Percentiles rank a stretch among this genome's conserved stretches.
Evolutionary conservation across 2,329 filamentous ascomycete genomes (phyloP).

Genomic region (Cladobotryum mycophilum): DNA sequence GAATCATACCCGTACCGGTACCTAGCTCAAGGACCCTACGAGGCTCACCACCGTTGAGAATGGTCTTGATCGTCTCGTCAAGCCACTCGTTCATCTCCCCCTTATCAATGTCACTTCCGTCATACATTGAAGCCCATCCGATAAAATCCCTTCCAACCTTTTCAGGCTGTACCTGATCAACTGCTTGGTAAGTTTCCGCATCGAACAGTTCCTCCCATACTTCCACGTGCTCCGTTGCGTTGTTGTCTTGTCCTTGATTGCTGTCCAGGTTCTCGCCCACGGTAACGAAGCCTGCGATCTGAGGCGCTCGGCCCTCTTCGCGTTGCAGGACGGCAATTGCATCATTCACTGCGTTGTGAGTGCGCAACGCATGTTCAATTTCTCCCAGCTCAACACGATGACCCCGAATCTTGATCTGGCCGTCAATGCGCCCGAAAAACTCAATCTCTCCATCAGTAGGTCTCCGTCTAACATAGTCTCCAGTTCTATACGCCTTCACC

Average conservation of each 20-base stretch:
- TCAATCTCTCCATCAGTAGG: constrained; percentile 6
- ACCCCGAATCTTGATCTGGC: constrained; percentile 25
- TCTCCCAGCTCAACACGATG: constrained; percentile 25
- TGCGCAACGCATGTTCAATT: constrained; percentile 19
- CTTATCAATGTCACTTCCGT: constrained; percentile 20
- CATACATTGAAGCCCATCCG: constrained; percentile 28
- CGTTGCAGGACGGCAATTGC: constrained; percentile 14
- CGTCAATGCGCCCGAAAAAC: constrained; percentile 6
- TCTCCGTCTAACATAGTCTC: constrained; percentile 10
- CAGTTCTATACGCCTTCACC: constrained; percentile 9
- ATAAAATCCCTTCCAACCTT: constrained; percentile 19
- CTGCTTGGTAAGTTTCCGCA: background rate
- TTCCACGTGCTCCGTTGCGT: background rate
- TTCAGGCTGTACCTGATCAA: background rate
- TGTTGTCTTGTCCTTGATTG: background rate
- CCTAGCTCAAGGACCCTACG: constrained; percentile 24
- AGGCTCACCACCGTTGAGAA: constrained; percentile 12
- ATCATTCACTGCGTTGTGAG: constrained; percentile 12
- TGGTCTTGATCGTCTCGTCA: constrained; percentile 20
- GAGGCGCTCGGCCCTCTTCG: constrained; percentile 2
- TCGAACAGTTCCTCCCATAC: constrained; percentile 1
- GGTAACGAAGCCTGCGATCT: constrained; percentile 3
- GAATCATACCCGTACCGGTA: constrained; percentile 25
- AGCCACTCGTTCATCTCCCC: constrained; percentile 28
- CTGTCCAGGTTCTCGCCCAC: background rate